Percentiles rank a stretch among this genome's conserved stretches.
These are phyloP conservation scores for Pseudogymnoascus sp. DNA, from an alignment of 2,329 filamentous ascomycete species.

Conservation along the genomic window DNA sequence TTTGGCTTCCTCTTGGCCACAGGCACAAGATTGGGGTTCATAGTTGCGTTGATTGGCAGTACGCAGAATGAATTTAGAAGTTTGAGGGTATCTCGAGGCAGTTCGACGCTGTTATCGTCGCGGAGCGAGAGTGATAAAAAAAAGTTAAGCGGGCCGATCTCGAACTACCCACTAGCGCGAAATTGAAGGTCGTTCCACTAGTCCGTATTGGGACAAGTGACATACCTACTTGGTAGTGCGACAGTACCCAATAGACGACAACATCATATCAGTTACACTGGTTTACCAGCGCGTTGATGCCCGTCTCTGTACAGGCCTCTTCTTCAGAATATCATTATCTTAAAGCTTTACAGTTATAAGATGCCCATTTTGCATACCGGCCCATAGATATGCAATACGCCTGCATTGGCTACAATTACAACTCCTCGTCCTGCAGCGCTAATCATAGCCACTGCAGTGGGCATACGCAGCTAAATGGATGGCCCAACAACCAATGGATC, in stretches of 20 bases:
- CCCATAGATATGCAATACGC: constrained; percentile 6
- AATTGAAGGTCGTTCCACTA: not conserved
- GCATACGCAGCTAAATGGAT: constrained; percentile 28
- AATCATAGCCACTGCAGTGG: not conserved
- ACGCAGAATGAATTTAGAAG: not conserved
- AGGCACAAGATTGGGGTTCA: constrained; percentile 27
- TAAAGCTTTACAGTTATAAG: constrained; percentile 1
- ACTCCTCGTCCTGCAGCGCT: not conserved
- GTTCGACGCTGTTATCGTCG: not conserved
- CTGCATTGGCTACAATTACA: not conserved
- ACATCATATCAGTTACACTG: constrained; percentile 9
- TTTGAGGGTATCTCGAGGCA: constrained; percentile 2
- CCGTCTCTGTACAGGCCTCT: not conserved
- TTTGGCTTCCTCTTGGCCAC: constrained; percentile 25
- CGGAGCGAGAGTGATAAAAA: constrained; percentile 1
- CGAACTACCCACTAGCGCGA: not conserved
- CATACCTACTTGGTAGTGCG: constrained; percentile 8
- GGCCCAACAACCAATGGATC: constrained; percentile 27
- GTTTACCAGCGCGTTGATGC: not conserved
- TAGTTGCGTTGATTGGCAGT: constrained; percentile 6
- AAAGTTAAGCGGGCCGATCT: constrained; percentile 7
- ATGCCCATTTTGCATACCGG: not conserved
- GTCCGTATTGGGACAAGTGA: not conserved
- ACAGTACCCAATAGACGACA: constrained; percentile 1
- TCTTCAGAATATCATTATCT: not conserved